Conservation (phyloP, 306 rosid genomes). For the Fragaria vesca region DNA sequence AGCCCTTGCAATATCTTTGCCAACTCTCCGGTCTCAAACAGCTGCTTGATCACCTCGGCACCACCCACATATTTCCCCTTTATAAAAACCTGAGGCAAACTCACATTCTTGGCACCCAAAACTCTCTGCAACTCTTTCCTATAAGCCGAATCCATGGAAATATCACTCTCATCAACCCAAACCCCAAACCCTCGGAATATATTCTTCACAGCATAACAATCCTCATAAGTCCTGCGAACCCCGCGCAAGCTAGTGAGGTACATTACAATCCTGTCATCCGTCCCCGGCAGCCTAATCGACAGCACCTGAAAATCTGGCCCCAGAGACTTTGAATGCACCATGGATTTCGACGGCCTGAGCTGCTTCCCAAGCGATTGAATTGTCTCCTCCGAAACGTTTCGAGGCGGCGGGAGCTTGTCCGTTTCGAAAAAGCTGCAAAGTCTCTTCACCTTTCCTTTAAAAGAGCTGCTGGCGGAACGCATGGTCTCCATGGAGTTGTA, state of each 20-base stretch:
- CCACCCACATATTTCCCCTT: conserved; percentile 83
- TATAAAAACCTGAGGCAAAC: conserved; percentile 75
- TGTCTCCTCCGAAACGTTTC: conserved; percentile 11
- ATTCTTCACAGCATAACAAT: conserved; percentile 78
- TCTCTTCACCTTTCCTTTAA: conserved; percentile 82
- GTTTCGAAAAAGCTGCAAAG: conserved; percentile 66
- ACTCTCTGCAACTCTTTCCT: conserved; percentile 66
- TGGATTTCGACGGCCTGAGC: conserved; percentile 42
- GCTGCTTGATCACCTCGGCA: conserved; percentile 66
- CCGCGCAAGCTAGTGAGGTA: conserved; percentile 84
- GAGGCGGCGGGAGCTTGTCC: conserved; percentile 26
- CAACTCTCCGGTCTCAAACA: conserved; percentile 82
- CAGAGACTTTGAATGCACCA: conserved; percentile 41
- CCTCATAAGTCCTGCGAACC: conserved; percentile 82
- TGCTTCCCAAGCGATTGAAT: conserved; percentile 21
- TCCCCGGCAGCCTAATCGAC: conserved; percentile 49
- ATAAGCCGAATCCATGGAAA: conserved; percentile 73
- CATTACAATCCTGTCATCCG: conserved; percentile 79
- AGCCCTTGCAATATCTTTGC: conserved; percentile 64
- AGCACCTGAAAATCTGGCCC: conserved; percentile 34
- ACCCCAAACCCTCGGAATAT: conserved; percentile 84
- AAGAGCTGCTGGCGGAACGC: conserved; percentile 52
- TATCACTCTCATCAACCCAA: conserved; percentile 92
- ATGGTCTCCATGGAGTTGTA: conserved; percentile 59
- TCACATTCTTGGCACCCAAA: conserved; percentile 58